phyloP scores from a whole-genome alignment of 116 monocot species.

The Iris pallida region DNA sequence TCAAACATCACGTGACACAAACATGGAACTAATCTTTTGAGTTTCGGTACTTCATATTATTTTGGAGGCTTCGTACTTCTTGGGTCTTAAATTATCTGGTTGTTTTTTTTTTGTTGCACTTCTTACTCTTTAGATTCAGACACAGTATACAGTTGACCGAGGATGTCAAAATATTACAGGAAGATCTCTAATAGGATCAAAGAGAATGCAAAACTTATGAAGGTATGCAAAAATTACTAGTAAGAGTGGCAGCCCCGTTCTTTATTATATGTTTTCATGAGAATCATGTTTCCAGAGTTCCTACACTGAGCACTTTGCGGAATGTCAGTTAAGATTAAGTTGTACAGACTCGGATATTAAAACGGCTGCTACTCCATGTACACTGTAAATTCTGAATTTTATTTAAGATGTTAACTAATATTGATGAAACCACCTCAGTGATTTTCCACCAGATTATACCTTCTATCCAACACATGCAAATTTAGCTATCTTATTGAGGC shows the following conservation, averaged over 20 bases:
- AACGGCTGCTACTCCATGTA: too few species aligned
- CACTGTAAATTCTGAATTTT: too few species aligned
- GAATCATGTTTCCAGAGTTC: conserved; percentile 35
- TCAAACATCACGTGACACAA: too few species aligned
- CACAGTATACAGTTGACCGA: conserved; percentile 57
- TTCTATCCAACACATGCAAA: too few species aligned
- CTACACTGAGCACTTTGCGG: conserved; percentile 50
- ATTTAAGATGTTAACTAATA: too few species aligned
- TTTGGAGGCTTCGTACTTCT: background rate
- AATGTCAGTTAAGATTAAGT: too few species aligned
- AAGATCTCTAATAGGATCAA: conserved; percentile 62
- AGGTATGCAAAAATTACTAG: conserved; percentile 36
- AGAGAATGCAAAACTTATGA: conserved; percentile 51
- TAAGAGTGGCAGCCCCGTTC: too few species aligned
- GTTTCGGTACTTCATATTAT: background rate
- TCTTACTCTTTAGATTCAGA: conserved; percentile 38
- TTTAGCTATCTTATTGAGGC: too few species aligned
- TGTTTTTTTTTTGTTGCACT: background rate
- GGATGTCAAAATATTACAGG: conserved; percentile 58
- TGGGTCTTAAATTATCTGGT: background rate
- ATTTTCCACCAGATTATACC: too few species aligned
- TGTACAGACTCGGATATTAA: too few species aligned
- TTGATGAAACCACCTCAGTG: too few species aligned
- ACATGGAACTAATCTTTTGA: background rate
- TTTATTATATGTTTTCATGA: background rate